phyloP scores from a whole-genome alignment of 345 rosid genomes.

The Litchi chinensis region DNA sequence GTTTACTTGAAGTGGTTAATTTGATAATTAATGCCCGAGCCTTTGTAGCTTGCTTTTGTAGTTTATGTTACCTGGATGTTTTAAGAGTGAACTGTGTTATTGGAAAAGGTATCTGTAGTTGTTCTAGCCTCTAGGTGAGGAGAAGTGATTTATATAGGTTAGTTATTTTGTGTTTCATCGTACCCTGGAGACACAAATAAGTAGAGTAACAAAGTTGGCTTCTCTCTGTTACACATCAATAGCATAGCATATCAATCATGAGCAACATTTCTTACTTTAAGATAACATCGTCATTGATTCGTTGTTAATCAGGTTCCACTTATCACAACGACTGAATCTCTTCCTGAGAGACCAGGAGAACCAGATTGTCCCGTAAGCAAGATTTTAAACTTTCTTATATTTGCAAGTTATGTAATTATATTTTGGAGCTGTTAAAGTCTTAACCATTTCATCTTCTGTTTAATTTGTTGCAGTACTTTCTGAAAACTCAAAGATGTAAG shows the following conservation, averaged over 20 bases:
- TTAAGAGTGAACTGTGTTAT: not conserved
- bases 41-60: too few species aligned
- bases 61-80: slow-evolving; percentile 3
- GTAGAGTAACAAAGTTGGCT: slow-evolving; percentile 6
- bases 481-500: slow-evolving; percentile 94
- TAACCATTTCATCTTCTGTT: slow-evolving; percentile 18
- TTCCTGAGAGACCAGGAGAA: slow-evolving; percentile 85
- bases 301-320: slow-evolving; percentile 61
- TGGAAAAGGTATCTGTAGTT: not conserved
- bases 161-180: not conserved
- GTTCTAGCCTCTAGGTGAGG: slow-evolving; percentile 7
- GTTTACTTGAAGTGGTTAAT: not conserved
- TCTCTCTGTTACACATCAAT: not conserved
- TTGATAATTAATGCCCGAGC: not conserved
- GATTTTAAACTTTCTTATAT: slow-evolving; percentile 7
- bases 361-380: slow-evolving; percentile 94
- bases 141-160: not conserved
- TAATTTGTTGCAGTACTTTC: slow-evolving; percentile 61
- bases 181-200: not conserved
- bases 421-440: slow-evolving; percentile 21
- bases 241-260: slow-evolving; percentile 4
- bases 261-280: not conserved
- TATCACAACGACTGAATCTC: slow-evolving; percentile 47
- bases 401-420: slow-evolving; percentile 16
- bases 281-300: slow-evolving; percentile 9